phyloP scores from a whole-genome alignment of 495 filamentous ascomycete genomes.

The Glutinoglossum americanum region DNA sequence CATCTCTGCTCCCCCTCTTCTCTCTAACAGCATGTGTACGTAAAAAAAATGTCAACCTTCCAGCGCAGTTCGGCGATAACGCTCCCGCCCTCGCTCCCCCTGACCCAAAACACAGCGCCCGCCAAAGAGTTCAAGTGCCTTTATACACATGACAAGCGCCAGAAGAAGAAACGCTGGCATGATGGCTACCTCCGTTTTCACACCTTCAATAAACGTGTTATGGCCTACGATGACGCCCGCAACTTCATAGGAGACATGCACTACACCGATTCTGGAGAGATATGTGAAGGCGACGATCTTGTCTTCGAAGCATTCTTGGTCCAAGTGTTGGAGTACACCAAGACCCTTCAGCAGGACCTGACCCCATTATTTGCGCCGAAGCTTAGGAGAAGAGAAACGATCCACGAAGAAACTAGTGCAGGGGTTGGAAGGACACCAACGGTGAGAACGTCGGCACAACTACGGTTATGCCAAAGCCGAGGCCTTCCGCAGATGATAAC shows the following conservation, averaged over 20 bases:
- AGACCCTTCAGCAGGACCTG: constrained; percentile 54
- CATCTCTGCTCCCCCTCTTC: not conserved
- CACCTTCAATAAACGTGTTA: constrained; percentile 74
- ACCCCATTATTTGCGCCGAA: constrained; percentile 49
- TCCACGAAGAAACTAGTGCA: not conserved
- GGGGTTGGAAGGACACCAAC: not conserved
- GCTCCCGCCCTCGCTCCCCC: constrained; percentile 5
- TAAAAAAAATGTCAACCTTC: not conserved
- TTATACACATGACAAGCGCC: constrained; percentile 61
- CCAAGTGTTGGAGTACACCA: constrained; percentile 53
- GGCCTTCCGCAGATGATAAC: constrained; percentile 3
- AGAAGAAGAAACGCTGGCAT: constrained; percentile 82
- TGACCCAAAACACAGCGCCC: constrained; percentile 41
- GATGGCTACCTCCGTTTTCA: constrained; percentile 77
- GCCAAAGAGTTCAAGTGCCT: constrained; percentile 68
- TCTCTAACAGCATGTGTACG: not conserved
- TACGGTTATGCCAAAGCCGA: not conserved
- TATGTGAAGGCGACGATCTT: constrained; percentile 63
- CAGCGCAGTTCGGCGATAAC: not conserved
- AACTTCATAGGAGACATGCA: constrained; percentile 74
- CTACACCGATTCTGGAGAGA: constrained; percentile 41
- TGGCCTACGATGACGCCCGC: constrained; percentile 67
- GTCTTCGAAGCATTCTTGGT: constrained; percentile 56
- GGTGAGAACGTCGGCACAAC: not conserved
- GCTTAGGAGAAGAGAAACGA: constrained; percentile 24